These are phyloP conservation scores for Mycosphaerella arachidis DNA, from an alignment of 2,329 filamentous ascomycete genomes.

Conservation along the genomic window DNA sequence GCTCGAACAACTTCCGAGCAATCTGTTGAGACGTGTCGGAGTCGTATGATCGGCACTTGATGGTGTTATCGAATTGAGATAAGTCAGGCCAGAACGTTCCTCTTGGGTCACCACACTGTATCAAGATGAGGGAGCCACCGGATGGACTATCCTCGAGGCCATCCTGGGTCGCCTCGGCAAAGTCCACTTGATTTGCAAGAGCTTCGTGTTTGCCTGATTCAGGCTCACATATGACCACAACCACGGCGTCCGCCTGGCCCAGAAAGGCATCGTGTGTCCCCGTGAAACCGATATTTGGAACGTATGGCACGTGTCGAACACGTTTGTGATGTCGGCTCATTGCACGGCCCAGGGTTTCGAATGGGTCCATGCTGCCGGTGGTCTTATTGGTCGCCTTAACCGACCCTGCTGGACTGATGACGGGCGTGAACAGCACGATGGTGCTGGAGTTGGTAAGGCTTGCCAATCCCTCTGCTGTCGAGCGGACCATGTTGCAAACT, in stretches of 20 bases:
- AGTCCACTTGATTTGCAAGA: conserved; percentile 21
- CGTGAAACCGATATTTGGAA: conserved; percentile 59
- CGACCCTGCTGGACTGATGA: conserved; percentile 21
- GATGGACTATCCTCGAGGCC: conserved; percentile 8
- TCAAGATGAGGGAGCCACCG: conserved; percentile 11
- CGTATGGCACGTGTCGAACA: conserved; percentile 69
- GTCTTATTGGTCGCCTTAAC: conserved; percentile 41
- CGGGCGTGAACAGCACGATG: conserved; percentile 45
- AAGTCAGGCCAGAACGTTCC: conserved; percentile 19
- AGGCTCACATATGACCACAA: conserved; percentile 55
- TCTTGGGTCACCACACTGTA: conserved; percentile 18
- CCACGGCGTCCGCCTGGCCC: conserved; percentile 53
- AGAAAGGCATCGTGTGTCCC: conserved; percentile 60
- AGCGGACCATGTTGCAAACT: conserved; percentile 16
- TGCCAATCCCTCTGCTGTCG: conserved; percentile 13
- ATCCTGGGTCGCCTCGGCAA: conserved; percentile 18
- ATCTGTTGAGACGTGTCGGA: conserved; percentile 17
- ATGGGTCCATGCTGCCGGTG: conserved; percentile 57
- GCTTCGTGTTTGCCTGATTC: conserved; percentile 34
- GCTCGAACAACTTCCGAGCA: conserved; percentile 18
- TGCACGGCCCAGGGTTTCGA: conserved; percentile 64
- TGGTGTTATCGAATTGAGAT: conserved; percentile 13
- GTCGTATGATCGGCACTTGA: conserved; percentile 16
- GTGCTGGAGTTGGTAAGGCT: conserved; percentile 35
- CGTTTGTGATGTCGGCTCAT: conserved; percentile 56